phyloP scores from a whole-genome alignment of 257 asterid genomes.

The Scutellaria baicalensis region DNA sequence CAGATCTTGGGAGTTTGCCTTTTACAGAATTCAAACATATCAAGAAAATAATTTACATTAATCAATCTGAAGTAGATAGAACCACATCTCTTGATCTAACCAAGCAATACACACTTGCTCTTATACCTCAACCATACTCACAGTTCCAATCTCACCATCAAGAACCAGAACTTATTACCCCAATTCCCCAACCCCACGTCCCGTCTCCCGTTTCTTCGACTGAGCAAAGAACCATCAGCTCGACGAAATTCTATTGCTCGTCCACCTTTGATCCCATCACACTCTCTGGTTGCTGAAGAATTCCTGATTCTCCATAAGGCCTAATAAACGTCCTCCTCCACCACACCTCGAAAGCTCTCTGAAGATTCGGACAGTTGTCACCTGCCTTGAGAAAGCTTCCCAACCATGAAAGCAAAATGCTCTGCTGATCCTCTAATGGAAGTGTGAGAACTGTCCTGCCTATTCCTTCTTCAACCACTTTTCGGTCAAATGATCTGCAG shows the following conservation, averaged over 20 bases:
- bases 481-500: constrained; percentile 72
- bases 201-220: not conserved
- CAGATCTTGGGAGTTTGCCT: not conserved
- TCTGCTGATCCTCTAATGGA: constrained; percentile 87
- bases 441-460: constrained; percentile 83
- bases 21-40: constrained; percentile 4
- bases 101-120: not conserved
- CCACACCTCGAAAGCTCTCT: constrained; percentile 90
- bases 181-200: not conserved
- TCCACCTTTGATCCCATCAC: constrained; percentile 14
- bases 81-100: not conserved
- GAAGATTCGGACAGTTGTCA: constrained; percentile 87
- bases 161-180: not conserved
- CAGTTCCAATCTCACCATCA: not conserved
- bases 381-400: constrained; percentile 74
- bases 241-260: constrained; percentile 15
- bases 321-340: constrained; percentile 88
- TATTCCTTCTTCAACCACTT: constrained; percentile 88
- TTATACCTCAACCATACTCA: not conserved
- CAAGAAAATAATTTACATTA: not conserved
- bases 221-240: not conserved
- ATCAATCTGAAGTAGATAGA: not conserved
- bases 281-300: constrained; percentile 17
- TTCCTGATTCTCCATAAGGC: constrained; percentile 46
- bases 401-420: constrained; percentile 70